Evolutionary conservation across 352 stramenopile species (phyloP), one percentile per base, ranked within the genome.

Genomic region (Phytophthora kernoviae): DNA sequence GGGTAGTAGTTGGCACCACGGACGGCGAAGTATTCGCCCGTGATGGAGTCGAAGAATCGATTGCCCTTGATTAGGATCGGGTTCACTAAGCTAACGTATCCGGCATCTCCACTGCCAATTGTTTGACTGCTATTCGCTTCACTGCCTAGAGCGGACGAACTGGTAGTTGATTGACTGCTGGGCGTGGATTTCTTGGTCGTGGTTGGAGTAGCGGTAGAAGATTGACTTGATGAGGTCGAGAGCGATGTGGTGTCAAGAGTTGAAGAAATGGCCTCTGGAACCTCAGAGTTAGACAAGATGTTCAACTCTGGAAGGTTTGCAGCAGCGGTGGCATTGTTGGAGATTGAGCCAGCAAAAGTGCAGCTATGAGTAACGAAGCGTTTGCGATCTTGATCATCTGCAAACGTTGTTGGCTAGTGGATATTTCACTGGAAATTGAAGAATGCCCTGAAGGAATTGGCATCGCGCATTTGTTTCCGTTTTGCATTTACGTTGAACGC

Each of bases 1-100:
- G 87, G 87, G 62, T 95, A 95, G 69, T 96, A 96, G 55, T 92
- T 87, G 59, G 95, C 76, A 24, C 88, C 88, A 43, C 78, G 73
- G 30, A 91, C 70, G 11, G 74, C 71, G 64, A 96, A 89, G 55
- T 90, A 86, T 42, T 91, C 62, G 41, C 72, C 75, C 7, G 80
- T 89, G 43, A 77, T 56, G 17, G 65, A 79, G 66, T 96, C 79
- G 57, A 91, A 96, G 59, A 94, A 91, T 24, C 76, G 77, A 54
- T 87, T 86, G 56, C 83, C 83, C 50, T 93, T 90, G 62, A 91
- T 75, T 43, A 86, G 63, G 21, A 83, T 39, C 8, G 70, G 68
- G 30, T 79, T 75, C 11, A 51, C 24, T 0, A 32, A 18, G 21
- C 2, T 34, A 8, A 26, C 49, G 37, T 54, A 59, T 2, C 57